Evolutionary conservation across 352 stramenopile species (phyloP).

Genomic region (Phytophthora cryptogea): DNA sequence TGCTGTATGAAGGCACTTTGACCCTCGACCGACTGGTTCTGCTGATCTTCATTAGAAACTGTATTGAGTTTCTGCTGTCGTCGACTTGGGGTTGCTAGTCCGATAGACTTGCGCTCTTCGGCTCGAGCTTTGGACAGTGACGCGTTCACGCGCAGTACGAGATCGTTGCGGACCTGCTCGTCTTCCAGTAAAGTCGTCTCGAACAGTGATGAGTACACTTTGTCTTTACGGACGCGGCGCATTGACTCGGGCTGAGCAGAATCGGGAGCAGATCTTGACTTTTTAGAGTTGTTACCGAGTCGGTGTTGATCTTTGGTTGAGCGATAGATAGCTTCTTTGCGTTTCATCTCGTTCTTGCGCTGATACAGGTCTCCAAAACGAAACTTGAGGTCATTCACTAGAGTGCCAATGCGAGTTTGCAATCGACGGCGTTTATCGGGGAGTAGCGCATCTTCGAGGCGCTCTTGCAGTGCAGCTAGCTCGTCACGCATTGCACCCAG

Average conservation of each 20-base stretch:
- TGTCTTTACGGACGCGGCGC: conserved; percentile 19
- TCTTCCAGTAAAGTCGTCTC: conserved; percentile 48
- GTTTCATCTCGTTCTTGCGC: conserved; percentile 72
- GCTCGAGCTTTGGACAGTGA: conserved; percentile 18
- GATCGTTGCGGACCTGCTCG: conserved; percentile 60
- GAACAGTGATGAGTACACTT: conserved; percentile 29
- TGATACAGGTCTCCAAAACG: conserved; percentile 74
- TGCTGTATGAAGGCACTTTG: conserved; percentile 10
- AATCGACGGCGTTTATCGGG: conserved; percentile 53
- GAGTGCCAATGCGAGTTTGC: conserved; percentile 49
- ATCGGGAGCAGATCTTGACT: not conserved
- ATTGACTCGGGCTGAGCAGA: not conserved
- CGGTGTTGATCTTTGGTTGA: conserved; percentile 11
- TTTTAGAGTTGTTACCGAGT: conserved; percentile 10
- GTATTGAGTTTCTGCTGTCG: conserved; percentile 1
- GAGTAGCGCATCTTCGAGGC: conserved; percentile 37
- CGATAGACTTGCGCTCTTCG: conserved; percentile 11
- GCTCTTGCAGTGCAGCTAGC: conserved; percentile 48
- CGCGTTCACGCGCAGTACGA: conserved; percentile 46
- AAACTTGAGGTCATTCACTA: conserved; percentile 69
- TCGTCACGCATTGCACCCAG: conserved; percentile 62
- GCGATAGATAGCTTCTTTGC: conserved; percentile 54
- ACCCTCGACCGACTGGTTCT: conserved; percentile 11
- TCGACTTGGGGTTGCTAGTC: conserved; percentile 4
- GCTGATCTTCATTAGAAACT: not conserved